phyloP scores from a whole-genome alignment of 352 stramenopile genomes.

The Globisporangium paddicum region DNA sequence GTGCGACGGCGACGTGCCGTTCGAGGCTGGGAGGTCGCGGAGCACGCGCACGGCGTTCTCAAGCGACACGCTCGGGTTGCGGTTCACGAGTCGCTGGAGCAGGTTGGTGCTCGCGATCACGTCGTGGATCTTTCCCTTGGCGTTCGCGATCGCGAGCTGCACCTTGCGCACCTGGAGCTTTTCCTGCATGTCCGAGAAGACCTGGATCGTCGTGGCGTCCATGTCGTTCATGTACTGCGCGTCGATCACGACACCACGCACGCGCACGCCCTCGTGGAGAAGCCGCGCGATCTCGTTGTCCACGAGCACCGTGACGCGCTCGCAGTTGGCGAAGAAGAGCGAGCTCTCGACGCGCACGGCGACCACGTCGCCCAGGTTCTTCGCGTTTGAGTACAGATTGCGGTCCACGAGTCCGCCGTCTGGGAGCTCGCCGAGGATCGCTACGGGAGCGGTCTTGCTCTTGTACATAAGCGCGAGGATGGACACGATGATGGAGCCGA shows the following conservation, averaged over 20 bases:
- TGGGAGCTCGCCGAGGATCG: constrained; percentile 32
- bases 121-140: constrained; percentile 30
- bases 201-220: constrained; percentile 56
- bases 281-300: constrained; percentile 33
- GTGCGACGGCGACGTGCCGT: constrained; percentile 2
- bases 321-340: constrained; percentile 56
- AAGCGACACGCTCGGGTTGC: constrained; percentile 15
- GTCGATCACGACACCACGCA: constrained; percentile 40
- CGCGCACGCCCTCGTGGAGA: constrained; percentile 16
- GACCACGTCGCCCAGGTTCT: constrained; percentile 24
- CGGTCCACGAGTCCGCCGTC: constrained; percentile 34
- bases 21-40: no score
- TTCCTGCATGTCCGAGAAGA: constrained; percentile 49
- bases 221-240: constrained; percentile 45
- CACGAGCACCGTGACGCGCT: constrained; percentile 30
- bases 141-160: constrained; percentile 36
- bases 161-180: constrained; percentile 40
- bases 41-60: constrained; percentile 27
- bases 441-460: constrained; percentile 32
- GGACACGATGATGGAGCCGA: constrained; percentile 51
- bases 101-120: constrained; percentile 38
- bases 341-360: constrained; percentile 46
- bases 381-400: constrained; percentile 19
- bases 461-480: constrained; percentile 56
- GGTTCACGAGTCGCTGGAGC: constrained; percentile 24